These are phyloP conservation scores for Eutypa lata DNA, from an alignment of 2,329 filamentous ascomycete genomes.

Conservation along the genomic window DNA sequence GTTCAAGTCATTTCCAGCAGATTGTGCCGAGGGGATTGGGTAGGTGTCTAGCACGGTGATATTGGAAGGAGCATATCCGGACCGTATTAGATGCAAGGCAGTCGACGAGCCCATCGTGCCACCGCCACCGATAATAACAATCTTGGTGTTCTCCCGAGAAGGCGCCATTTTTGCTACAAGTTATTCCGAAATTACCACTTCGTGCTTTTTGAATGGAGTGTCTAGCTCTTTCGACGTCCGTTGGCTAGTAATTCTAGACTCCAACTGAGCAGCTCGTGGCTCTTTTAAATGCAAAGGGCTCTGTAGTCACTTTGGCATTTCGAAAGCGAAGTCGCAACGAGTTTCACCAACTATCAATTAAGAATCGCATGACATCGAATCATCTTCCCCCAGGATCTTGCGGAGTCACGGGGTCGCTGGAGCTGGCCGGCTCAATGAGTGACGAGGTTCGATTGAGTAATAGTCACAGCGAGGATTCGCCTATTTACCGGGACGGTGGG, in stretches of 20 bases:
- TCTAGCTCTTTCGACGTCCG: too few relatives aligned
- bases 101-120: slow-evolving; percentile 45
- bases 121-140: slow-evolving; percentile 45
- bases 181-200: background rate
- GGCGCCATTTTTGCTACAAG: slow-evolving; percentile 16
- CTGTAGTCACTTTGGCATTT: background rate
- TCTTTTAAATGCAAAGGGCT: background rate
- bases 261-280: too few relatives aligned
- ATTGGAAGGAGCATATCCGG: slow-evolving; percentile 39
- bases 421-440: background rate
- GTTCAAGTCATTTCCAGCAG: slow-evolving; percentile 44
- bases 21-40: slow-evolving; percentile 43
- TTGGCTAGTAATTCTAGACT: too few relatives aligned
- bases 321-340: slow-evolving; percentile 6
- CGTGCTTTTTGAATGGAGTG: background rate
- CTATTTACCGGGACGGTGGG: slow-evolving; percentile 8
- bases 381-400: background rate
- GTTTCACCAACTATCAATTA: background rate
- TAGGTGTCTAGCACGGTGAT: slow-evolving; percentile 45
- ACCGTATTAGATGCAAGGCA: slow-evolving; percentile 40
- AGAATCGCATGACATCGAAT: slow-evolving; percentile 9
- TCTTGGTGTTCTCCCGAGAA: slow-evolving; percentile 20
- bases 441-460: slow-evolving; percentile 8
- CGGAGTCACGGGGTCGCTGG: background rate
- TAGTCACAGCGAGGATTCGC: slow-evolving; percentile 4